A percentile compares a stretch with the other conserved stretches of the same genome.
Conservation (phyloP, 2,329 filamentous ascomycete species). For the Penicillium capsulatum region DNA sequence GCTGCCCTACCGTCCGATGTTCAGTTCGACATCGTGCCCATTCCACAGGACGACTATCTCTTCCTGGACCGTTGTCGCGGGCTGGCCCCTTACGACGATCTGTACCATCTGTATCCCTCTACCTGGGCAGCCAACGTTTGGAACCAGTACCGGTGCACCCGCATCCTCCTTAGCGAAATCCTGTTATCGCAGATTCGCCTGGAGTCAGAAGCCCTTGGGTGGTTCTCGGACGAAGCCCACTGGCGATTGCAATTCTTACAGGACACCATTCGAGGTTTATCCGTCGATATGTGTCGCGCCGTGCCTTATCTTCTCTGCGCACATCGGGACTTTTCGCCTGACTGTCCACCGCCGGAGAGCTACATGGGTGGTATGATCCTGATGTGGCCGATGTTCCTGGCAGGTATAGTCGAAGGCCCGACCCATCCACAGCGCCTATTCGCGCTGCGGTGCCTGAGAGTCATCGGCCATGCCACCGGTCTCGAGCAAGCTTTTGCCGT, state of each 20-base stretch:
- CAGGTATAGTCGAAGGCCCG: constrained; percentile 30
- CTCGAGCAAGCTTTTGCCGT: constrained; percentile 38
- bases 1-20: constrained; percentile 26
- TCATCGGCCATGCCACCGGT: constrained; percentile 36
- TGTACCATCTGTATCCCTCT: constrained; percentile 55
- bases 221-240: constrained; percentile 28
- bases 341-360: constrained; percentile 23
- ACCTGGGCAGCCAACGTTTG: constrained; percentile 54
- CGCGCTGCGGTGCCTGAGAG: constrained; percentile 29
- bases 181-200: constrained; percentile 37
- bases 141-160: constrained; percentile 58
- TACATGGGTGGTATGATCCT: constrained; percentile 35
- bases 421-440: constrained; percentile 29
- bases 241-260: constrained; percentile 30
- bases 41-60: constrained; percentile 29
- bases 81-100: constrained; percentile 42
- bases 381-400: constrained; percentile 39
- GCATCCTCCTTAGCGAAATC: constrained; percentile 52
- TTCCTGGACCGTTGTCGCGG: constrained; percentile 32
- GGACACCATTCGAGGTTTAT: constrained; percentile 26
- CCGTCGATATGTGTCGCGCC: constrained; percentile 37
- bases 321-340: constrained; percentile 13
- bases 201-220: constrained; percentile 19
- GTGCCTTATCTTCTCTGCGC: constrained; percentile 35
- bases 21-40: constrained; percentile 25